These are phyloP conservation scores for Pochonia chlamydosporia DNA, from an alignment of 2,329 filamentous ascomycete species.

Conservation along the genomic window DNA sequence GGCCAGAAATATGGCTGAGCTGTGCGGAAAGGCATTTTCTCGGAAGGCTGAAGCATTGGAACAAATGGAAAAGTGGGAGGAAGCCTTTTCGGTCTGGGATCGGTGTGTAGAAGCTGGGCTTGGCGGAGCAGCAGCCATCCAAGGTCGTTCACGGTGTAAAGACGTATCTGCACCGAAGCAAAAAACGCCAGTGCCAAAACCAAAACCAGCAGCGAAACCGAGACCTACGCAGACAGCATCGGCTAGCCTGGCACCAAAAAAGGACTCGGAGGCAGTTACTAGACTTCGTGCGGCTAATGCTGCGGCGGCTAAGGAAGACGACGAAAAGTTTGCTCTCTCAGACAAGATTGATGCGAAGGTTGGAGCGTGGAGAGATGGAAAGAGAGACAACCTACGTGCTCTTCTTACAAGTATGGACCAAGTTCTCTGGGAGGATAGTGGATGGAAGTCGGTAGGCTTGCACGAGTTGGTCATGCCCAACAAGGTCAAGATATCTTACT, in stretches of 20 bases:
- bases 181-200: slow-evolving; percentile 22
- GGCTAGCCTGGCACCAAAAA: slow-evolving; percentile 35
- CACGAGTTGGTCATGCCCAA: slow-evolving; percentile 87
- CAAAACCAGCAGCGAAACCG: slow-evolving; percentile 41
- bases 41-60: slow-evolving; percentile 94
- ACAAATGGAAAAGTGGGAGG: slow-evolving; percentile 88
- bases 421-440: slow-evolving; percentile 85
- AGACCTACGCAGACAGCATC: slow-evolving; percentile 37
- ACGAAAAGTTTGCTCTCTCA: slow-evolving; percentile 84
- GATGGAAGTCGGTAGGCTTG: slow-evolving; percentile 96
- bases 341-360: slow-evolving; percentile 81
- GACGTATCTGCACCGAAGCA: slow-evolving; percentile 71
- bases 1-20: slow-evolving; percentile 81
- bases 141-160: slow-evolving; percentile 84
- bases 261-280: slow-evolving; percentile 70
- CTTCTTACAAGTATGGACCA: slow-evolving; percentile 79
- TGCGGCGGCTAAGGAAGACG: slow-evolving; percentile 78
- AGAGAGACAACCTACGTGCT: slow-evolving; percentile 86
- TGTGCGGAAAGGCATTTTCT: slow-evolving; percentile 88
- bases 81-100: slow-evolving; percentile 77
- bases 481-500: slow-evolving; percentile 96
- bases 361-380: slow-evolving; percentile 78
- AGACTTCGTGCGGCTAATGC: slow-evolving; percentile 78
- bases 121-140: slow-evolving; percentile 77
- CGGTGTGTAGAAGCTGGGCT: slow-evolving; percentile 77